Evolutionary conservation across 306 rosid genomes (phyloP).

Genomic region (Quercus glauca): DNA sequence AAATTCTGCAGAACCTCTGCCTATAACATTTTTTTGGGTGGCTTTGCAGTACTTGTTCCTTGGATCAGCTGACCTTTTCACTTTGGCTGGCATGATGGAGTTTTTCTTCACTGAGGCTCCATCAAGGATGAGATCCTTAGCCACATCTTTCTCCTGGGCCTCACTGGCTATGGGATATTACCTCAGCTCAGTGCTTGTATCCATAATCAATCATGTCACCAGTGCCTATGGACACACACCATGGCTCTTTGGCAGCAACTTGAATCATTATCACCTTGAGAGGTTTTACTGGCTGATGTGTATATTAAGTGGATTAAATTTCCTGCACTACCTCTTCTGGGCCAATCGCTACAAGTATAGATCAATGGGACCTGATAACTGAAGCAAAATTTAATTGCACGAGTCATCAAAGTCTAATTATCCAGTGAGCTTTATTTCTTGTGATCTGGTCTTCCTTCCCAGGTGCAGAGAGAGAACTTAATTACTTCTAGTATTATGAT

Average conservation of each 20-base stretch:
- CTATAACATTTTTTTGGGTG: conserved; percentile 71
- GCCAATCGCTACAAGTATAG: conserved; percentile 53
- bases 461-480: not conserved
- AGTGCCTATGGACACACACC: conserved; percentile 41
- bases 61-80: conserved; percentile 81
- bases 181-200: conserved; percentile 63
- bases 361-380: conserved; percentile 19
- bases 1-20: conserved; percentile 48
- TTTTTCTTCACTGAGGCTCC: conserved; percentile 90
- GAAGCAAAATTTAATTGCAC: not conserved
- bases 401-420: conserved; percentile 1
- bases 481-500: too few relatives aligned
- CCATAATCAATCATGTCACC: conserved; percentile 46
- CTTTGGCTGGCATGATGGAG: conserved; percentile 79
- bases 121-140: conserved; percentile 63
- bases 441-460: too few relatives aligned
- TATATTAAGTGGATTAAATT: conserved; percentile 58
- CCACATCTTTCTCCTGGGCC: conserved; percentile 77
- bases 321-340: conserved; percentile 58
- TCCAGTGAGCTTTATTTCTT: too few relatives aligned
- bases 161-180: conserved; percentile 77
- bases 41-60: conserved; percentile 67
- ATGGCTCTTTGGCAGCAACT: conserved; percentile 59
- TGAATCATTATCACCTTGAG: conserved; percentile 70
- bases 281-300: conserved; percentile 82